phyloP scores from a whole-genome alignment of 768 basidiomycete species.

The Panaeolus cyanescens region DNA sequence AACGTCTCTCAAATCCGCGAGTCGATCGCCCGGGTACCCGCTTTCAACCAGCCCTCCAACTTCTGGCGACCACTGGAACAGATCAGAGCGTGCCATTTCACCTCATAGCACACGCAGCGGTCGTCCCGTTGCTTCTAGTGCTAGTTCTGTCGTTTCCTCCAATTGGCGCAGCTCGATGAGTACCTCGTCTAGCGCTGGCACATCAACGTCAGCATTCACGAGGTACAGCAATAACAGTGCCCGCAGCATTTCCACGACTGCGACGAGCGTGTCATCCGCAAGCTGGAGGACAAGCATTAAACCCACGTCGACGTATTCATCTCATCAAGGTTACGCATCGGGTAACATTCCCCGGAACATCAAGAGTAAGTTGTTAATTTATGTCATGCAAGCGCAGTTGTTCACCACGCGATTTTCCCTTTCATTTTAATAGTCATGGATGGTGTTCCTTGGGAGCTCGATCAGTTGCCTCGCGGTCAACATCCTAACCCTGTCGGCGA shows the following conservation, averaged over 20 bases:
- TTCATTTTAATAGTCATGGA: slow-evolving; percentile 56
- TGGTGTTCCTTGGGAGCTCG: slow-evolving; percentile 77
- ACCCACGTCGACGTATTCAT: slow-evolving; percentile 29
- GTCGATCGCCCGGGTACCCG: slow-evolving; percentile 28
- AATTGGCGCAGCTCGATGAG: slow-evolving; percentile 83
- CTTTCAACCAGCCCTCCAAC: slow-evolving; percentile 28
- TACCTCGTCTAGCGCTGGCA: slow-evolving; percentile 67
- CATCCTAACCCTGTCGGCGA: slow-evolving; percentile 63
- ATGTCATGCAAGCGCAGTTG: slow-evolving; percentile 5
- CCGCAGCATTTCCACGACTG: slow-evolving; percentile 76
- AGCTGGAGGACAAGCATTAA: slow-evolving; percentile 69
- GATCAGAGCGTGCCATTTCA: slow-evolving; percentile 49
- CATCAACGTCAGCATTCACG: slow-evolving; percentile 74
- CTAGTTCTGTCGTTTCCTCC: slow-evolving; percentile 62
- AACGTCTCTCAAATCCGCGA: slow-evolving; percentile 19
- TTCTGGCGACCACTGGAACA: slow-evolving; percentile 23
- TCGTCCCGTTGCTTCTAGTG: slow-evolving; percentile 54
- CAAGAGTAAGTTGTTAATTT: slow-evolving; percentile 63
- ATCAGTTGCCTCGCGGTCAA: slow-evolving; percentile 67
- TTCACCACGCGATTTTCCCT: slow-evolving; percentile 4
- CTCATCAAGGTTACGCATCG: slow-evolving; percentile 26
- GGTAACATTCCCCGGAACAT: slow-evolving; percentile 64
- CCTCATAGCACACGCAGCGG: slow-evolving; percentile 62
- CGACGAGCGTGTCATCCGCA: slow-evolving; percentile 74
- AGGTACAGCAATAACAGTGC: slow-evolving; percentile 76